Base-by-base conservation (phyloP, 2,329 filamentous ascomycete genomes). In the Balansia obtecta region DNA sequence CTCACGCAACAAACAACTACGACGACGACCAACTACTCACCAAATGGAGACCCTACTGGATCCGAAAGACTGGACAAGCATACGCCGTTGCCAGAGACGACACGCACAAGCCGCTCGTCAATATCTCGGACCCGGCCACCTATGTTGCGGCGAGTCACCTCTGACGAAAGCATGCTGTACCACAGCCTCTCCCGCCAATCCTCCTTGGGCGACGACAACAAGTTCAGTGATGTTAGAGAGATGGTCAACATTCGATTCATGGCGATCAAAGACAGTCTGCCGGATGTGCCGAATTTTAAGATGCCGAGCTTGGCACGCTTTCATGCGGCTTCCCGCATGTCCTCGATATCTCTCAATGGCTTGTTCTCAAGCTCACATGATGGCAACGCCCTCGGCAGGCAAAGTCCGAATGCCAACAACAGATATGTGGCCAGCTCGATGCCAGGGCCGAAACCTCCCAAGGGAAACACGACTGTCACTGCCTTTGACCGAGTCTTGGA, bases 241-340 rank as follows among this genome's bases (percentile, higher is more conserved):
- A 87, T 93, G 71, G 85, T 91, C 56, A 97, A 96, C 60, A 88
- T 86, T 57, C 79, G 91, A 41, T 75, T 93, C 61, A 95, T 95
- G 68, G 91, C 91, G 4, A 86, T 97, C 63, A 86, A 83, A 61
- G 90, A 96, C 63, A 94, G 85, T 61, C 80, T 87, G 54, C 83
- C 88, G 61, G 89, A 95, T 58, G 70, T 76, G 40, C 86, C 89
- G 2, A 87, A 82, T 50, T 85, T 90, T 66, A 87, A 82, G 60
- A 74, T 88, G 61, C 79, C 79, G 1, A 75, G 76, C 53, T 66
- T 86, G 38, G 76, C 82, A 47, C 77, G 72, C 54, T 69, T 80
- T 39, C 67, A 73, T 32, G 56, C 58, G 1, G 56, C 57, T 3
- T 59, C 61, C 5, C 57, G 57, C 46, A 62, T 58, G 52, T 62